Evolutionary conservation across 257 asterid species (phyloP).

Genomic region (Galeopsis tetrahit): DNA sequence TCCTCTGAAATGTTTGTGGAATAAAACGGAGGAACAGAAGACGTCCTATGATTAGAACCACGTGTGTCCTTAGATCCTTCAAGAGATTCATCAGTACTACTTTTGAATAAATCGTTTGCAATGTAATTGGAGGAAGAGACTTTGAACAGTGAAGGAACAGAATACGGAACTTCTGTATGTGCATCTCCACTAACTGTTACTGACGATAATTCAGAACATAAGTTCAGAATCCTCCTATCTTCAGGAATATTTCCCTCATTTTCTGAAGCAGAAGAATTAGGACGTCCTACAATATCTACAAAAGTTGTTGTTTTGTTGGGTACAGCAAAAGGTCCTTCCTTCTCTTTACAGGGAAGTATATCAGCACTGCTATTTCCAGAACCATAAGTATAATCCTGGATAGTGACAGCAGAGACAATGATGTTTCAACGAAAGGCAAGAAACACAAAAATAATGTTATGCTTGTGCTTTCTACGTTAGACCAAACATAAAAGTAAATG

Average conservation of each 20-base stretch:
- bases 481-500: conserved; percentile 25
- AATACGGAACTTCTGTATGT: conserved; percentile 33
- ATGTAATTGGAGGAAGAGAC: conserved; percentile 23
- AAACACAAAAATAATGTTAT: conserved; percentile 1
- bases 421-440: conserved; percentile 25
- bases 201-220: conserved; percentile 43
- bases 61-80: conserved; percentile 45
- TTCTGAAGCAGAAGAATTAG: conserved; percentile 55
- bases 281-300: conserved; percentile 87
- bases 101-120: conserved; percentile 23
- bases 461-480: neutral
- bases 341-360: conserved; percentile 46
- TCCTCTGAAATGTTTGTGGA: conserved; percentile 53
- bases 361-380: conserved; percentile 44
- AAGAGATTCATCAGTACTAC: conserved; percentile 37
- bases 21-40: conserved; percentile 49
- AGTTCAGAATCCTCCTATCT: conserved; percentile 37
- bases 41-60: conserved; percentile 43
- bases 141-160: conserved; percentile 33
- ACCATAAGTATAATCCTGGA: conserved; percentile 54
- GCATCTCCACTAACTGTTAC: conserved; percentile 34
- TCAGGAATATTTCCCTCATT: conserved; percentile 52
- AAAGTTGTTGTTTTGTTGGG: conserved; percentile 63
- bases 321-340: conserved; percentile 50
- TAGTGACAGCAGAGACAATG: conserved; percentile 26